Conservation (phyloP, 2,329 filamentous ascomycete genomes). For the Neonectria punicea region DNA sequence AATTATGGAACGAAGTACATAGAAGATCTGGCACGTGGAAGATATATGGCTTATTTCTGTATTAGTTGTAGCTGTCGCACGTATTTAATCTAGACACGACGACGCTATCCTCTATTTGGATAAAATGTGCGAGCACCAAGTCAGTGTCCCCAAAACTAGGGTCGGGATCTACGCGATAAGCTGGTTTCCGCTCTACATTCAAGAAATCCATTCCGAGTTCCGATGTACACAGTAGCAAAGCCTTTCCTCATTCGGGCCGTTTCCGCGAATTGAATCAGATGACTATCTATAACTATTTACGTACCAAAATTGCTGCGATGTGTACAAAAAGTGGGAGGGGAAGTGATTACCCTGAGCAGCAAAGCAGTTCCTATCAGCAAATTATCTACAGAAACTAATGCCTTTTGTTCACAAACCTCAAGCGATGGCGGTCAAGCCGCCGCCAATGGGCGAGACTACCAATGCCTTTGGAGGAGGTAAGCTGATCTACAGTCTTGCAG, state of each 20-base stretch:
- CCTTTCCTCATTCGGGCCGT: slow-evolving; percentile 18
- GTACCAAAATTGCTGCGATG: no score
- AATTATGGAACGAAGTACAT: neutral
- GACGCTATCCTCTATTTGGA: neutral
- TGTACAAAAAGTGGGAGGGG: neutral
- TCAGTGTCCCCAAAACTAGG: neutral
- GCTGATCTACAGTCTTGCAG: neutral
- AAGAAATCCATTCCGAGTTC: neutral
- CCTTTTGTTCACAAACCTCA: slow-evolving; percentile 9
- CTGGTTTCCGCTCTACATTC: neutral
- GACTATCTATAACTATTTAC: neutral
- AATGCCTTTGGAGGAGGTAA: slow-evolving; percentile 10
- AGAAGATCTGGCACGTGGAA: neutral
- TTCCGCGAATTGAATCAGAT: slow-evolving; percentile 10
- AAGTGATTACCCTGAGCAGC: neutral
- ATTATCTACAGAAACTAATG: neutral
- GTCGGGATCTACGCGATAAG: neutral
- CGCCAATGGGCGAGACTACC: neutral
- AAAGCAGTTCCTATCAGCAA: neutral
- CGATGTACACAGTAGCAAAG: neutral
- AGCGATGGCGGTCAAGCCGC: slow-evolving; percentile 5
- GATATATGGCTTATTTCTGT: neutral
- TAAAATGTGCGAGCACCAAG: neutral
- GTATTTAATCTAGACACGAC: neutral
- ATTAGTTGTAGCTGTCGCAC: neutral